These are phyloP conservation scores for Scheffersomyces coipomensis DNA, from an alignment of 805 yeast genomes.

Conservation along the genomic window DNA sequence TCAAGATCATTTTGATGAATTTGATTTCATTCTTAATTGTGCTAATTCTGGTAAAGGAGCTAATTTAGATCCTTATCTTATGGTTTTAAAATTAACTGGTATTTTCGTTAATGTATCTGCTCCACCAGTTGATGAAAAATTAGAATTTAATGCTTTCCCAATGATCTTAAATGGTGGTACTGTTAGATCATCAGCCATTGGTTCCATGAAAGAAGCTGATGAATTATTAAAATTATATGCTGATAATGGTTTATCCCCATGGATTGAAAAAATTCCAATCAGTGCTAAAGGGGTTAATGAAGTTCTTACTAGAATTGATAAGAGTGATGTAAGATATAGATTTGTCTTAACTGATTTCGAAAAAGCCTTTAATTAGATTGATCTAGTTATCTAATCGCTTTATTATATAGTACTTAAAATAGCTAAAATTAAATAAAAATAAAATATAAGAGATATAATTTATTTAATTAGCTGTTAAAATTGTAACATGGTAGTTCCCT, in stretches of 20 bases:
- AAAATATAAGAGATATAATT: too few species aligned
- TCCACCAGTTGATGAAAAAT: slow-evolving; percentile 21
- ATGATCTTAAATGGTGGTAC: slow-evolving; percentile 23
- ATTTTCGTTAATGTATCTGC: slow-evolving; percentile 24
- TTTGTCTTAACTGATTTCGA: slow-evolving; percentile 58
- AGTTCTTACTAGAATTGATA: slow-evolving; percentile 31
- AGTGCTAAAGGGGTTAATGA: slow-evolving; percentile 25
- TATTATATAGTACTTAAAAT: too few species aligned
- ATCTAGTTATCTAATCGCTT: too few species aligned
- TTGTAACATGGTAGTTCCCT: too few species aligned
- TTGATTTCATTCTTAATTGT: slow-evolving; percentile 54
- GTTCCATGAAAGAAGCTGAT: slow-evolving; percentile 31
- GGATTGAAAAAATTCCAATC: slow-evolving; percentile 35
- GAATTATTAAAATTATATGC: slow-evolving; percentile 38
- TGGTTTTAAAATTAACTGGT: slow-evolving; percentile 20
- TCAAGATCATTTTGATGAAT: slow-evolving; percentile 19
- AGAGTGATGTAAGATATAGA: slow-evolving; percentile 44
- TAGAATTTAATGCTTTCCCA: slow-evolving; percentile 18
- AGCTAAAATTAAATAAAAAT: too few species aligned
- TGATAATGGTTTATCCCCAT: slow-evolving; percentile 30
- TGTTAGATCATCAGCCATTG: slow-evolving; percentile 29
- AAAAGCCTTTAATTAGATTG: slow-evolving; percentile 36
- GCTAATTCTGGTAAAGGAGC: slow-evolving; percentile 52
- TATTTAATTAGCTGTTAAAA: too few species aligned
- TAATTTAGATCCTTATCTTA: slow-evolving; percentile 47